Conservation (phyloP, 495 filamentous ascomycete species). For the Penicillium ochrochloron region DNA sequence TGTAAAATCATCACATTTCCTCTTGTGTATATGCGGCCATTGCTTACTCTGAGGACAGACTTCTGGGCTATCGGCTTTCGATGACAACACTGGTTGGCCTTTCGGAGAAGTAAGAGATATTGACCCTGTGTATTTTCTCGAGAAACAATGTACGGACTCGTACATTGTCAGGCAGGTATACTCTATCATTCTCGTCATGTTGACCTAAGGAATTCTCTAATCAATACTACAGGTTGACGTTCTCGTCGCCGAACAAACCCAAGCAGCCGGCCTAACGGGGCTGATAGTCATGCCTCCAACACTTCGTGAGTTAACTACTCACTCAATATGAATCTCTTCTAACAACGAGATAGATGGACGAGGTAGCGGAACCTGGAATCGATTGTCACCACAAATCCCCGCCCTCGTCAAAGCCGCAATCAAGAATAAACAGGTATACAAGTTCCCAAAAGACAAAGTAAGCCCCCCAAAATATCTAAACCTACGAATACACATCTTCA, state of each 20-base stretch:
- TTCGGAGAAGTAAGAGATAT: slow-evolving; percentile 14
- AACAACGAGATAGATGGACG: neutral
- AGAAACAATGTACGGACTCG: slow-evolving; percentile 13
- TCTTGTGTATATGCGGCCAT: neutral
- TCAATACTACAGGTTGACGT: slow-evolving; percentile 6
- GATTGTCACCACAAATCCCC: neutral
- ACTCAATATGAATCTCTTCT: neutral
- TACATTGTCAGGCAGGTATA: slow-evolving; percentile 15
- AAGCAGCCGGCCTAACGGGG: slow-evolving; percentile 8
- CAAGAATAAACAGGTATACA: slow-evolving; percentile 3
- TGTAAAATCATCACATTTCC: neutral
- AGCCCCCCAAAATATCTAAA: neutral
- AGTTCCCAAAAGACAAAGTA: slow-evolving; percentile 6
- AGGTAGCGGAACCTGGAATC: slow-evolving; percentile 7
- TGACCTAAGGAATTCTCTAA: neutral
- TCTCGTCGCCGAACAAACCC: slow-evolving; percentile 12
- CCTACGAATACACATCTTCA: neutral
- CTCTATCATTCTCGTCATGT: neutral
- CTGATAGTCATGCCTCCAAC: slow-evolving; percentile 14
- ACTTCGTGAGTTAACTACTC: neutral
- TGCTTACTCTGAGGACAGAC: neutral
- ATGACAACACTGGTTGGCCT: slow-evolving; percentile 14
- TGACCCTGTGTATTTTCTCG: slow-evolving; percentile 14
- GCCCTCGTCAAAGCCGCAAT: slow-evolving; percentile 5
- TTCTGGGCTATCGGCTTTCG: slow-evolving; percentile 1